Base-by-base conservation (phyloP, 2,329 filamentous ascomycete species). In the Exophiala xenobiotica region DNA sequence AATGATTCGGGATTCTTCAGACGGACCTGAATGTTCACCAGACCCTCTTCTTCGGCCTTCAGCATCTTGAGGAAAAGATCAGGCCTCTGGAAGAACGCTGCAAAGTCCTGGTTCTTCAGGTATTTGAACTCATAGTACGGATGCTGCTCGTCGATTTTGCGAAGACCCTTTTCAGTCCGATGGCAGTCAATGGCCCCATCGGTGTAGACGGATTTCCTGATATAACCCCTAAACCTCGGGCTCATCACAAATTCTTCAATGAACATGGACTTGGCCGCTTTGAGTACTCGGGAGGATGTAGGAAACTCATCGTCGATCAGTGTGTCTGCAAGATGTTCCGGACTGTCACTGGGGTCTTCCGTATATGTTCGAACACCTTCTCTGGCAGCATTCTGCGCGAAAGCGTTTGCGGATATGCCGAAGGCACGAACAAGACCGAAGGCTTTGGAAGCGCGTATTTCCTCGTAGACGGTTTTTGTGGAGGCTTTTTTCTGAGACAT, bases 101-200 rank as follows among this genome's bases (percentile, higher is more conserved):
- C 76, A 55, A 96, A 87, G 6, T 88, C 88, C 69, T 96, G 91
- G 63, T 93, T 90, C 58, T 90, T 84, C 16, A 99, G 78, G 63
- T 99, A 99, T 70, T 99, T 96, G 75, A 99, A 89, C 69, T 97
- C 93, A 67, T 97, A 97, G 70, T 95, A 97, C 0, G 90, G 90
- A 64, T 97, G 91, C 19, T 93, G 85, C 56, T 97, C 92, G 62
- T 96, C 91, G 61, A 99, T 97, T 65, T 89, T 88, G 51, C 88
- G 87, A 46, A 96, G 75, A 22, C 93, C 93, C 71, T 97, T 99
- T 54, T 97, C 91, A 0, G 93, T 99, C 49, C 93, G 85, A 56
- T 82, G 83, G 68, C 91, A 95, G 72, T 92, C 90, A 54, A 99
- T 84, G 49, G 88, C 80, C 19, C 90, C 90, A 60, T 85, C 85